Evolutionary conservation across 441 rosid species (phyloP), one percentile per base, ranked within the genome.

Genomic region (Gossypium laxum): DNA sequence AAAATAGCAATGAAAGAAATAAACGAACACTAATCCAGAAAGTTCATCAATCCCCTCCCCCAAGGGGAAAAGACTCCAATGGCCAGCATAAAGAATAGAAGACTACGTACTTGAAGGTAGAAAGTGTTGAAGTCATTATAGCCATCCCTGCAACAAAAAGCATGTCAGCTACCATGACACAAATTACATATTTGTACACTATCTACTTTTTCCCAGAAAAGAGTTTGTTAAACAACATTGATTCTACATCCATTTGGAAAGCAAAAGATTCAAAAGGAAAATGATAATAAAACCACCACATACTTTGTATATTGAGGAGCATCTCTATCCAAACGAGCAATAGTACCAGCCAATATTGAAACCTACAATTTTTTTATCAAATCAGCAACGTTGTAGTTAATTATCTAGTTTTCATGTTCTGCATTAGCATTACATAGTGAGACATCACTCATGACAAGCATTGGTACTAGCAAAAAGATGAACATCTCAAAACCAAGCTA

Each of bases 121-220:
- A 95, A 95, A 34, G 97, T 95, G 81, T 95, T 95, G 93, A 95
- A 92, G 85, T 95, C 98, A 30, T 95, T 95, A 80, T 92, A 95
- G 28, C 99, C 99, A 85, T 95, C 98, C 85, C 96, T 92, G 89
- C 87, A 89, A 71, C 83, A 77, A 82, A 71, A 75, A 56, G 71
- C 22, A 51, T 45, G 56, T 77, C 32, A 77, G 71, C 59, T 67
- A 21, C 55, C 41, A 19, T 43, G 17, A 64, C 14, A 65, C 0
- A 67, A n/a, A 55, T 24, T 19, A 10, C 59, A 55, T 1, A 21
- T 55, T 55, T 12, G n/a, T 55, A 55, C n/a, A 21, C n/a, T 55
- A 55, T 55, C 59, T 17, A 55, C 59, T 19, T 21, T 55, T 21
- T 19, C 30, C 28, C 28, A 1, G 3, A 47, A 12, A 19, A 50